Evolutionary conservation across 106 monocot species (phyloP), one percentile per base, ranked within the genome.

Genomic region (Acanthochlamys bracteata): DNA sequence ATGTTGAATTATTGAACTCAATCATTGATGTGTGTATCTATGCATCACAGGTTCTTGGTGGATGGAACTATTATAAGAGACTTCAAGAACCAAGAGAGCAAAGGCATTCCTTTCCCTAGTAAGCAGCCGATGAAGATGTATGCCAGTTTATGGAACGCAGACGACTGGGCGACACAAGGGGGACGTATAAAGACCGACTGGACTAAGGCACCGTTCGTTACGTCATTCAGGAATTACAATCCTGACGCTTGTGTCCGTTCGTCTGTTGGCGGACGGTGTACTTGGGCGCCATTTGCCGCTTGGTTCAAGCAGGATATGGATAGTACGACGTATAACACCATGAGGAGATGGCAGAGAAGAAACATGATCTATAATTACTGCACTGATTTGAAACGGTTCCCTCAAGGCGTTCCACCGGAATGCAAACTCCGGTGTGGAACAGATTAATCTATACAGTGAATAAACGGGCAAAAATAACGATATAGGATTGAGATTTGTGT

Each of bases 281-380:
- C 33, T 49, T 11, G 14, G 8, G 11, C 23, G 9, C 9, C 9
- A 3, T 58, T 14, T 17, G 47, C 22, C 0, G 40, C 65, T 4
- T 79, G 79, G 79, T 79, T 55, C 39, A 70, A 60, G 41, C 69
- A 79, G 23, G 24, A 66, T 39, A 25, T 79, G 51, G 66, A 64
- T 15, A 41, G 47, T 14, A 15, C 53, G 41, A 74, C 59, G 65
- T 55, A 70, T 3, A 10, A 11, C 17, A 63, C 60, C 42, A 53
- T 79, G 74, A 53, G 25, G 17, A 61, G 57, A 66, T 57, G 66
- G 42, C 74, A 71, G 57, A 71, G 21, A 22, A 82, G 71, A 25
- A 66, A 66, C 73, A 82, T 82, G 82, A 67, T 82, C 74, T 82
- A 82, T 70, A 62, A 82, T 65, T 82, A 82, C 73, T 82, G 82